These are phyloP conservation scores for Coniochaeta hoffmannii DNA, from an alignment of 2,329 filamentous ascomycete species.

Conservation along the genomic window DNA sequence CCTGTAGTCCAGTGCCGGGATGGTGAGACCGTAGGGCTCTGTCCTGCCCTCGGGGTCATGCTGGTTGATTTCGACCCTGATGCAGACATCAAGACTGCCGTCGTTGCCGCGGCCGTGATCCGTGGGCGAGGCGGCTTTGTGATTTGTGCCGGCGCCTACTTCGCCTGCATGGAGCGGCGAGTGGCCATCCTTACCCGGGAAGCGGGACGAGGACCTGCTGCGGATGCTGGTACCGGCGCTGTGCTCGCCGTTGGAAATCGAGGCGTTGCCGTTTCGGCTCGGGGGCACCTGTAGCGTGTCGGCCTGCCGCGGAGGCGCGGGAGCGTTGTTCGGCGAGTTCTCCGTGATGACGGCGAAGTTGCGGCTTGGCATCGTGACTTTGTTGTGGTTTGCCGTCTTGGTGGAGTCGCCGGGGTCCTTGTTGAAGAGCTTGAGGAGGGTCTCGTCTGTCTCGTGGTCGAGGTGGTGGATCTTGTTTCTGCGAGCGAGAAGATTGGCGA, in stretches of 20 bases:
- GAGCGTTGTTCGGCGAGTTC: conserved; percentile 58
- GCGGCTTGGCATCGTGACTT: conserved; percentile 83
- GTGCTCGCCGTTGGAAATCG: conserved; percentile 5
- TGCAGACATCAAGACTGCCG: conserved; percentile 67
- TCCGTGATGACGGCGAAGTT: conserved; percentile 91
- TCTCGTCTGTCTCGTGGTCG: conserved; percentile 74
- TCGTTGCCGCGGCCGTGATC: conserved; percentile 47
- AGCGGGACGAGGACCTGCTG: neutral
- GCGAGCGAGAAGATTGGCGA: conserved; percentile 85
- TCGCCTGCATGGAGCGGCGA: conserved; percentile 70
- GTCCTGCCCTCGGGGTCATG: conserved; percentile 75
- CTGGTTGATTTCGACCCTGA: conserved; percentile 84
- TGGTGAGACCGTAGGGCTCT: conserved; percentile 72
- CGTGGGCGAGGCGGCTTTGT: conserved; percentile 59
- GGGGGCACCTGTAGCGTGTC: conserved; percentile 7
- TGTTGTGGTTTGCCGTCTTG: conserved; percentile 71
- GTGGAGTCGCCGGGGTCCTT: conserved; percentile 71
- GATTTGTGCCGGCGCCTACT: conserved; percentile 65
- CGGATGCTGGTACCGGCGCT: conserved; percentile 12
- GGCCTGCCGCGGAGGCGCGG: conserved; percentile 9
- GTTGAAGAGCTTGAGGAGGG: conserved; percentile 86
- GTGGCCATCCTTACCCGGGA: conserved; percentile 54
- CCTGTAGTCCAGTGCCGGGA: conserved; percentile 56
- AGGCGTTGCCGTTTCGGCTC: conserved; percentile 6
- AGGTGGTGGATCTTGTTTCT: conserved; percentile 77